Evolutionary conservation across 2,329 filamentous ascomycete species (phyloP), one percentile per base, ranked within the genome.

Genomic region (Penicillium griseofulvum): DNA sequence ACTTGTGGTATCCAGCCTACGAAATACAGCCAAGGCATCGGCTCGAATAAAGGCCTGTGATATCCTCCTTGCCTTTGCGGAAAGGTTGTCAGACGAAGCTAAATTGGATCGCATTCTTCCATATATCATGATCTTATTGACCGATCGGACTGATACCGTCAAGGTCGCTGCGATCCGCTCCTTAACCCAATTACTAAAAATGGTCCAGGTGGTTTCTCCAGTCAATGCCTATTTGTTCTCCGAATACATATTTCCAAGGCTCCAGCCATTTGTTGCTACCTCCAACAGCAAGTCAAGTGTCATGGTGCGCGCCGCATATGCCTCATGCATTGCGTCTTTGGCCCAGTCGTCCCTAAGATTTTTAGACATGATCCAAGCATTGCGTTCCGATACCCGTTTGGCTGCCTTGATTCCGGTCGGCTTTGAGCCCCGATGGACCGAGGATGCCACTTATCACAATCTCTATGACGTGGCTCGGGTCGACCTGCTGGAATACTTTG

Each of bases 21-120:
- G 94, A 58, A 96, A 92, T 57, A 96, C 93, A 14, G 90, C 91
- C 5, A 87, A 93, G 64, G 86, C 92, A 3, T 88, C 90, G n/a
- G 90, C 93, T 26, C 88, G 91, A 63, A 81, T 97, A 39, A 87
- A 91, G 64, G 94, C 91, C 1, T 96, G 94, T 68, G 94, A 99
- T 71, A 81, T 99, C 38, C 81, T 99, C 45, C 77, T 99, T 47
- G 93, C 93, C 2, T 97, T 99, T 71, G 87, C 92, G 0, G 92
- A 97, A 74, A 83, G 89, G 56, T 75, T 97, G 24, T 96, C 93
- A 0, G 95, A 99, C 70, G 94, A 99, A 74, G 92, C 92, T 3
- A 97, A 97, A 72, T 79, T 99, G 46, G 95, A 99, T 72, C 86
- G 94, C 47, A 89, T 97, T 24, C 77, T 99, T 47, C 94, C 94